Conservation (phyloP, 352 stramenopile species). For the Phytophthora rubi region DNA sequence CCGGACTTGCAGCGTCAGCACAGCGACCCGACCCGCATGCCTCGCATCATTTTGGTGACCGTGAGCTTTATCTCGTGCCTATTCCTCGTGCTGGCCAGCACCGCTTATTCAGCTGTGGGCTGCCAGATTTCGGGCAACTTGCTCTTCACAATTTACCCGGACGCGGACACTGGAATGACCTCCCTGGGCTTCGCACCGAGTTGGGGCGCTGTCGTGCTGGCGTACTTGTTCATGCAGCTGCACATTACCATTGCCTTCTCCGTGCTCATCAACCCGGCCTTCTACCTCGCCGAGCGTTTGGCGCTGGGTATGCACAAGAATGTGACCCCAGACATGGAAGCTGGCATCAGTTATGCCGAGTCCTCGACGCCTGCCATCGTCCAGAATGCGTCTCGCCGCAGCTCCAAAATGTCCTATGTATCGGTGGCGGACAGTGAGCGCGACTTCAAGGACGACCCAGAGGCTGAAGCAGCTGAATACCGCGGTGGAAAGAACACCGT, state of each 20-base stretch:
- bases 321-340: conserved; percentile 18
- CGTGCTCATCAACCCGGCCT: conserved; percentile 51
- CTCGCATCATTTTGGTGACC: conserved; percentile 48
- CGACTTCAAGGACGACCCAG: conserved; percentile 3
- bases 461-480: conserved; percentile 35
- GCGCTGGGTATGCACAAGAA: conserved; percentile 58
- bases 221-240: conserved; percentile 63
- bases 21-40: conserved; percentile 55
- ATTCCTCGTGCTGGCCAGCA: too few species aligned
- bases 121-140: too few species aligned
- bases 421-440: conserved; percentile 22
- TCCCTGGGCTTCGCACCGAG: conserved; percentile 46
- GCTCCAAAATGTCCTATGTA: conserved; percentile 16
- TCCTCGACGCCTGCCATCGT: conserved; percentile 16
- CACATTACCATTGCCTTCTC: conserved; percentile 66
- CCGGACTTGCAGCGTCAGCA: conserved; percentile 56
- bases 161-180: conserved; percentile 31
- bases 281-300: conserved; percentile 57
- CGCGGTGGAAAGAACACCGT: conserved; percentile 37
- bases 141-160: background rate
- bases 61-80: conserved; percentile 39
- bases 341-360: conserved; percentile 26
- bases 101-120: too few species aligned
- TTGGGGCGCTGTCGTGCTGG: conserved; percentile 47
- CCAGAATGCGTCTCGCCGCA: conserved; percentile 12